Evolutionary conservation across 2,329 filamentous ascomycete genomes (phyloP).

Genomic region (Colletotrichum somersetense): DNA sequence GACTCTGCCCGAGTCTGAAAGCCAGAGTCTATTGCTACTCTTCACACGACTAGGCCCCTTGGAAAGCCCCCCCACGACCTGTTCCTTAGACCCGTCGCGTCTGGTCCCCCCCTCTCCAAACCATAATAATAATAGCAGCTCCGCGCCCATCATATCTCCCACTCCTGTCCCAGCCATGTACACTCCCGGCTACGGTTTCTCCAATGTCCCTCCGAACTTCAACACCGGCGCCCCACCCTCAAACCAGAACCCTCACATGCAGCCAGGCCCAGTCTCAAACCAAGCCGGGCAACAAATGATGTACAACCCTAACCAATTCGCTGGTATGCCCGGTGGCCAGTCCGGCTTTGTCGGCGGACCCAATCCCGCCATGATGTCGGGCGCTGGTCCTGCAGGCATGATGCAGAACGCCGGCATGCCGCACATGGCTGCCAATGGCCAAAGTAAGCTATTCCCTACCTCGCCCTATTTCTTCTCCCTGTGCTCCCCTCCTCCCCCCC

Average conservation of each 20-base stretch:
- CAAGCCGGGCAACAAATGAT: conserved; percentile 66
- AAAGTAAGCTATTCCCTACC: conserved; percentile 63
- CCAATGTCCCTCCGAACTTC: conserved; percentile 65
- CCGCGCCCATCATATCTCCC: conserved; percentile 35
- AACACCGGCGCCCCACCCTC: conserved; percentile 62
- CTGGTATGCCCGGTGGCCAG: conserved; percentile 61
- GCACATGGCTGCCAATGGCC: conserved; percentile 70
- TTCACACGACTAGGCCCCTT: conserved; percentile 32
- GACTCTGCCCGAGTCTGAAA: conserved; percentile 30
- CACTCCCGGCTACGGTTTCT: conserved; percentile 63
- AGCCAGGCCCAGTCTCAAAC: conserved; percentile 57
- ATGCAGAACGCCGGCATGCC: conserved; percentile 73
- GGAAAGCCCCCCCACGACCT: conserved; percentile 26
- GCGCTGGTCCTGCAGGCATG: conserved; percentile 67
- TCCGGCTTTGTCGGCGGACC: conserved; percentile 63
- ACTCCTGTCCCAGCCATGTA: conserved; percentile 60
- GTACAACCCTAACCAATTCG: conserved; percentile 71
- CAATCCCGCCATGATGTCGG: conserved; percentile 68
- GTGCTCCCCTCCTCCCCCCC: conserved; percentile 21
- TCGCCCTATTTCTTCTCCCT: conserved; percentile 43
- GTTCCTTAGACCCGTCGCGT: conserved; percentile 27
- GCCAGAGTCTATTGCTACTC: conserved; percentile 37
- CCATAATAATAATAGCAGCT: conserved; percentile 41
- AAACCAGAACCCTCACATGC: conserved; percentile 59
- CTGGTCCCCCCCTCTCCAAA: conserved; percentile 30